Conservation (phyloP, 2,329 filamentous ascomycete genomes). For the Aureobasidium namibiae region DNA sequence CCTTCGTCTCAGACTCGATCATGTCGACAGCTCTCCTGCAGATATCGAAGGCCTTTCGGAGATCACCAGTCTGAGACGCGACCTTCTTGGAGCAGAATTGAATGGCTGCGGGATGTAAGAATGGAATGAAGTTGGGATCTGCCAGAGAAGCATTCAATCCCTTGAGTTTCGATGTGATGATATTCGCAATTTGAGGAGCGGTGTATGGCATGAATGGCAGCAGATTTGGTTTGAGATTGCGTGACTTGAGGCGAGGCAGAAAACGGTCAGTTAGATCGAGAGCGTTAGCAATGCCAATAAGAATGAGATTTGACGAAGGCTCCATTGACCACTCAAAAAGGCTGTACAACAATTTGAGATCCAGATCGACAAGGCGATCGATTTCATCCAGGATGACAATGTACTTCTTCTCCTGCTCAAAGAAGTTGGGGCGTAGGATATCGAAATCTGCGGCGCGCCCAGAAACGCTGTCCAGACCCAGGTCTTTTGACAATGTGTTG, state of each 20-base stretch:
- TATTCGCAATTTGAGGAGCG: slow-evolving; percentile 74
- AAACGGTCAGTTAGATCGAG: slow-evolving; percentile 93
- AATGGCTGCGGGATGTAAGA: slow-evolving; percentile 88
- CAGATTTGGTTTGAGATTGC: slow-evolving; percentile 81
- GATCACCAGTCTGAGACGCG: slow-evolving; percentile 83
- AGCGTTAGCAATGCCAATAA: slow-evolving; percentile 93
- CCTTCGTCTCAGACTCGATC: slow-evolving; percentile 74
- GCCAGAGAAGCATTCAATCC: slow-evolving; percentile 48
- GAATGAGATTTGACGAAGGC: slow-evolving; percentile 66
- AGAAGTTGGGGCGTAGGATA: slow-evolving; percentile 62
- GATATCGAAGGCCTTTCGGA: slow-evolving; percentile 93
- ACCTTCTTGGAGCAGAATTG: slow-evolving; percentile 93
- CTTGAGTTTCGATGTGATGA: slow-evolving; percentile 79
- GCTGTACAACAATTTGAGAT: slow-evolving; percentile 80
- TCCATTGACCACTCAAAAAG: slow-evolving; percentile 96
- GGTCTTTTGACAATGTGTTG: slow-evolving; percentile 62
- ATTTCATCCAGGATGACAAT: slow-evolving; percentile 92
- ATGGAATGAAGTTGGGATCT: slow-evolving; percentile 60
- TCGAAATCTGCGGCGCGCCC: slow-evolving; percentile 60
- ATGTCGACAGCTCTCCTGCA: slow-evolving; percentile 83
- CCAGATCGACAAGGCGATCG: slow-evolving; percentile 82
- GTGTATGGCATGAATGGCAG: slow-evolving; percentile 91
- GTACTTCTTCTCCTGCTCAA: slow-evolving; percentile 50
- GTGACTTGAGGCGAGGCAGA: slow-evolving; percentile 82
- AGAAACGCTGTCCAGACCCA: slow-evolving; percentile 52